Base-by-base conservation (phyloP, 129 eudicot genomes). In the Erigeron canadensis region DNA sequence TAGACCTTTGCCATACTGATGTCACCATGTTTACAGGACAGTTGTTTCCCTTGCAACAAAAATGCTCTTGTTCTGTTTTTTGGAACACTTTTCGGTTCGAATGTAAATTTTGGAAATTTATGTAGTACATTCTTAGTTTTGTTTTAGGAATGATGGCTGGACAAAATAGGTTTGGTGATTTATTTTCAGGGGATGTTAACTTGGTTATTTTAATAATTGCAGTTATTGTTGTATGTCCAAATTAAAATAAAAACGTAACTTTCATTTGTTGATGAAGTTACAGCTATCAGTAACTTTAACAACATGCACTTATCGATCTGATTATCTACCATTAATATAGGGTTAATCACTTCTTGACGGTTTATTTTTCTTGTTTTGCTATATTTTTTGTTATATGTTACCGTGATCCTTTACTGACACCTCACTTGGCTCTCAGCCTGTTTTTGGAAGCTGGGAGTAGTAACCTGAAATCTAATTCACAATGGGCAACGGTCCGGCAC, bases 401-500 rank as follows among this genome's bases (percentile, higher is more conserved):
- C 3, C 9, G 28, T 71, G 72, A 23, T 77, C 48, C 41, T 50
- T 9, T 62, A 7, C 51, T 63, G 53, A 77, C 72, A 62, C 43
- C 9, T 41, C 50, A 41, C 56, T 28, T 63, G 64, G 45, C 68
- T 60, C 22, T 50, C 66, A 84, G 85, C 81, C 22, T 73, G 81
- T 77, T 78, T 60, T 61, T 23, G 68, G 77, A 78, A 78, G 72
- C 73, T 54, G 73, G 65, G 62, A 54, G 73, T 58, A 18, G 77
- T 39, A 42, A 71, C 48, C 12, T 71, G 67, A 63, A 23, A 43
- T 59, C 63, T 47, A 38, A 16, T 23, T 34, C 71, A 17, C 46
- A n/a, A 89, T 86, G 96, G 89, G 80, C 68, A 83, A 63, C 46
- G 84, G 89, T 81, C 97, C 97, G 11, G 84, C 94, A 67, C 94